Conservation (phyloP, 1,284 basidiomycete species). For the Butyriboletus appendiculatus region DNA sequence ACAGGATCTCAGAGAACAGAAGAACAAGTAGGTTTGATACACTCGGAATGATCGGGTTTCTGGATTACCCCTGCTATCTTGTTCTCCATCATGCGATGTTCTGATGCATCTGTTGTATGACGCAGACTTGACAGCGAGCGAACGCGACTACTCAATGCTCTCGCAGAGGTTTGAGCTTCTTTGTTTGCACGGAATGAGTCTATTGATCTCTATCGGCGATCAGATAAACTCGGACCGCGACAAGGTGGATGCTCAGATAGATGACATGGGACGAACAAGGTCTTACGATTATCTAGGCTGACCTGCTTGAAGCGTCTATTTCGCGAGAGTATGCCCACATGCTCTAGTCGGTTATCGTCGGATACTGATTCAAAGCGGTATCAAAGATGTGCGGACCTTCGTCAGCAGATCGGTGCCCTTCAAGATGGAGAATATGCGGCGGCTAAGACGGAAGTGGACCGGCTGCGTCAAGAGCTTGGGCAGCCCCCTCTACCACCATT, state of each 20-base stretch:
- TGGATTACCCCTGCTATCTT: background rate
- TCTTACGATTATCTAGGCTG: conserved; percentile 42
- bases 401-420: conserved; percentile 60
- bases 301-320: conserved; percentile 51
- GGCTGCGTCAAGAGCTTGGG: conserved; percentile 70
- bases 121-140: conserved; percentile 73
- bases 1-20: conserved; percentile 78
- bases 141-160: conserved; percentile 57
- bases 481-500: conserved; percentile 68
- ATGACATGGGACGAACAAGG: conserved; percentile 3
- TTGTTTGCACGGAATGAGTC: background rate
- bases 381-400: conserved; percentile 61
- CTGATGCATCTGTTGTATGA: conserved; percentile 13
- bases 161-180: conserved; percentile 55
- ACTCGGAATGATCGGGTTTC: background rate
- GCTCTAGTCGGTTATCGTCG: conserved; percentile 3
- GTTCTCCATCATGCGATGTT: conserved; percentile 4
- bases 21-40: conserved; percentile 60
- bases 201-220: conserved; percentile 12
- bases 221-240: conserved; percentile 80
- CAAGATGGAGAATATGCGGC: conserved; percentile 73
- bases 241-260: conserved; percentile 46
- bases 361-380: conserved; percentile 10
- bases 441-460: conserved; percentile 74
- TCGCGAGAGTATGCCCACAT: conserved; percentile 57